A percentile compares a stretch with the other conserved stretches of the same genome.
Evolutionary conservation across 148 eudicot species (phyloP).

Genomic region (Dianthus caryophyllus): DNA sequence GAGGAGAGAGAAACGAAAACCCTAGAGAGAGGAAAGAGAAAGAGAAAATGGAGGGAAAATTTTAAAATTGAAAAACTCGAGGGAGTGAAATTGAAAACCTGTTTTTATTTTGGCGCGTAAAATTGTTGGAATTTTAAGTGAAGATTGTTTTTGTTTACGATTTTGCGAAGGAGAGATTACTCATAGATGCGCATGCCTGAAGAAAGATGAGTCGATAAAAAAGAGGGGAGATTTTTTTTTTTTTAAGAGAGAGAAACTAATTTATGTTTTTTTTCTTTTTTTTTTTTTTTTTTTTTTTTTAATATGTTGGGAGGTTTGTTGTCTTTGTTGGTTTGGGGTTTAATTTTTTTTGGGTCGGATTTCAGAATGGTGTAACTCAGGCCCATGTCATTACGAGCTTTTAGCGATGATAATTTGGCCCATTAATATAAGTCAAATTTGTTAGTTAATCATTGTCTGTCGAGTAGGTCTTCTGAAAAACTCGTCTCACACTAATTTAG

Average conservation of each 20-base stretch:
- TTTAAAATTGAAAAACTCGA: not conserved
- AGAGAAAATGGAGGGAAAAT: not conserved
- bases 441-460: too few relatives aligned
- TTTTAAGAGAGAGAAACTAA: slow-evolving; percentile 3
- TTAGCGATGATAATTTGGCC: too few relatives aligned
- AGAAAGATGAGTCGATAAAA: not conserved
- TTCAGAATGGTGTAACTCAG: too few relatives aligned
- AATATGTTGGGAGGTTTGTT: not conserved
- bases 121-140: not conserved
- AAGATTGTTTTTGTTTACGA: not conserved
- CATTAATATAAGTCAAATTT: too few relatives aligned
- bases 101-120: not conserved
- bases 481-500: too few relatives aligned
- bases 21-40: not conserved
- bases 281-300: not conserved
- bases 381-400: too few relatives aligned
- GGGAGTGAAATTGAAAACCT: not conserved
- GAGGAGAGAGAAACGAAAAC: not conserved
- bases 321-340: not conserved
- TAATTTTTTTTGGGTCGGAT: not conserved
- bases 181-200: not conserved
- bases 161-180: not conserved
- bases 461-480: too few relatives aligned
- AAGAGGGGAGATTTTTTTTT: not conserved
- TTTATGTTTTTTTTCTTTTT: not conserved